A percentile compares a stretch with the other conserved stretches of the same genome.
Evolutionary conservation across 345 rosid genomes (phyloP).

Genomic region (Corymbia maculata): DNA sequence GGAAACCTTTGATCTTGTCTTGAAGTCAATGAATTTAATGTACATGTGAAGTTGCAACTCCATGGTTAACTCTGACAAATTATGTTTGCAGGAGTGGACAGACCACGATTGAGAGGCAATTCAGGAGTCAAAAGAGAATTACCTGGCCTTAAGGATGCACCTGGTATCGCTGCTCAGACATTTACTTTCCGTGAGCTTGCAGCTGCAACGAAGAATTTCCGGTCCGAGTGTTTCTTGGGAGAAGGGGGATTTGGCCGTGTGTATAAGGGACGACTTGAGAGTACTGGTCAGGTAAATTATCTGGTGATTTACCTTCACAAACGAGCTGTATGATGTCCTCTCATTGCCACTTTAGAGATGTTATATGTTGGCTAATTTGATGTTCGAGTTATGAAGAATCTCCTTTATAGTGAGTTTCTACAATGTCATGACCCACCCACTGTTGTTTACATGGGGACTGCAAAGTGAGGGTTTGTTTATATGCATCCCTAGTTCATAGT

Average conservation of each 20-base stretch:
- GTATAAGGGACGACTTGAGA: slow-evolving; percentile 81
- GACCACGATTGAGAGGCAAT: slow-evolving; percentile 55
- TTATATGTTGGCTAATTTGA: neutral
- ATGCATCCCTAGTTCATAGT: neutral
- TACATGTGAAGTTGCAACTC: neutral
- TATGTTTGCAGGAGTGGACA: slow-evolving; percentile 57
- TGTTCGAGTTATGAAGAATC: neutral
- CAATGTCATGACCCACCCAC: neutral
- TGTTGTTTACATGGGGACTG: neutral
- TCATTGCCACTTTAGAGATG: neutral
- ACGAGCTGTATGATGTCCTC: neutral
- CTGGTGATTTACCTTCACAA: neutral
- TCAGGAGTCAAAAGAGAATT: slow-evolving; percentile 59
- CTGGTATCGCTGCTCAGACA: slow-evolving; percentile 79
- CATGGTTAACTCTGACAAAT: neutral
- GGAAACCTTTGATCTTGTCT: neutral
- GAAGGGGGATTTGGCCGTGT: slow-evolving; percentile 99
- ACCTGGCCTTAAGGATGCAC: slow-evolving; percentile 41
- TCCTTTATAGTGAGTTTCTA: neutral
- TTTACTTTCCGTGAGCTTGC: slow-evolving; percentile 89
- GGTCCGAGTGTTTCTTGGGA: slow-evolving; percentile 82
- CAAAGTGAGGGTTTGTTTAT: neutral
- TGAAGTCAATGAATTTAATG: neutral
- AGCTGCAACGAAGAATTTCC: slow-evolving; percentile 84
- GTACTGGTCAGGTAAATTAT: slow-evolving; percentile 78